Base-by-base conservation (phyloP, 768 basidiomycete species). In the Termitomyces sp. region DNA sequence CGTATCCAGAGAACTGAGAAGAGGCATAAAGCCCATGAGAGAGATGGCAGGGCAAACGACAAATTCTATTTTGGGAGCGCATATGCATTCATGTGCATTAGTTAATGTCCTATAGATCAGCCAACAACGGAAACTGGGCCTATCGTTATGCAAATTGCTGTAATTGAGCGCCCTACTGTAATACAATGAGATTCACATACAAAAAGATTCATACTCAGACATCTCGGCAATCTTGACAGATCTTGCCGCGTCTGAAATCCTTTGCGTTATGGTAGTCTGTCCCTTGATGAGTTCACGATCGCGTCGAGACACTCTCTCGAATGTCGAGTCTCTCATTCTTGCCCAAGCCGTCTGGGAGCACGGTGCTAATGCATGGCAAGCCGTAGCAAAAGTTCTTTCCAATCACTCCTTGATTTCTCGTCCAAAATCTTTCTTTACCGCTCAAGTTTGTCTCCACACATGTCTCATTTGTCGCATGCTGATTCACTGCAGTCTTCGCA, bases 291-390 rank as follows among this genome's bases (percentile, higher is more conserved):
- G 62, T 66, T 71, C 72, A 61, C 72, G 76, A 59, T 67, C 74
- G 70, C 59, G 65, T 63, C 63, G 56, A 58, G 65, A 65, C 12
- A 60, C 70, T 38, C 71, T 64, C 46, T 67, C 65, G 67, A 64
- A 80, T 74, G 71, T 90, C 57, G 93, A 96, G 74, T 80, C 84
- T 60, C 87, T 97, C 54, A 75, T 97, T 34, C 82, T 96, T 53
- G 86, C 94, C 2, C 95, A 97, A 74, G 87, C 92, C 0, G 87
- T 92, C 47, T 91, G 91, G 73, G 91, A 95, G 69, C 79, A 88
- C 59, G 94, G 94, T 14, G 77, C 85, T 40, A 74, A 81, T 50
- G 80, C 81, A 4, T 95, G 94, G 94, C 68, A 79, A 40, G 72
- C 79, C 6, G 84, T 96, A 9, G 81, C 89, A 25, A 81, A 81